phyloP scores from a whole-genome alignment of 352 stramenopile genomes.

The Phytophthora citrophthora region DNA sequence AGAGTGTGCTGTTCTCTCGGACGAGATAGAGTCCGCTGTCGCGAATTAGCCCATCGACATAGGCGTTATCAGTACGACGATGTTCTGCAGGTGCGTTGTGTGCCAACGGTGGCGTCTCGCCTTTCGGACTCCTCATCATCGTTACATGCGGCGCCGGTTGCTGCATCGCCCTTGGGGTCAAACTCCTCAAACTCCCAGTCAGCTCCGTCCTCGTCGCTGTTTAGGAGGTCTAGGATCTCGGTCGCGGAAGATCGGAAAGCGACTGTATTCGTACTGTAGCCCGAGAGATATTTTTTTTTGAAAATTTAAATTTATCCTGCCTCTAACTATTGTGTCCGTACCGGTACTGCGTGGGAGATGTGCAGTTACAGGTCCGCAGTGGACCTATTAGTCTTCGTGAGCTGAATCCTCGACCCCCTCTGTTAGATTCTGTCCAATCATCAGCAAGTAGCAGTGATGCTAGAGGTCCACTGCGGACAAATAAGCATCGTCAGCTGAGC shows the following conservation, averaged over 20 bases:
- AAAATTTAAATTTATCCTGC: constrained; percentile 1
- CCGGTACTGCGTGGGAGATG: background rate
- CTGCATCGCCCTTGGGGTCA: background rate
- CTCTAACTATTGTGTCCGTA: constrained; percentile 1
- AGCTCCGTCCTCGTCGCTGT: background rate
- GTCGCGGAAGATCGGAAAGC: background rate
- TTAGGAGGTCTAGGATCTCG: background rate
- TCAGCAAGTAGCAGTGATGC: background rate
- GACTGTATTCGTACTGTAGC: too few relatives aligned
- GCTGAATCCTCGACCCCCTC: background rate
- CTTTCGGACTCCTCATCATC: background rate
- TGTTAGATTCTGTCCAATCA: constrained; percentile 3
- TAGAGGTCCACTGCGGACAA: constrained; percentile 8
- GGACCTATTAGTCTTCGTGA: constrained; percentile 6
- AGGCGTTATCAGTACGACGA: background rate
- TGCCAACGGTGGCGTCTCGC: background rate
- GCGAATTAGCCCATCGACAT: background rate
- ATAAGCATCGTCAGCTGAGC: background rate
- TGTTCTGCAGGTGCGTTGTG: too few relatives aligned
- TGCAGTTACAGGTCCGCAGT: background rate
- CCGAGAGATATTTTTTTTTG: background rate
- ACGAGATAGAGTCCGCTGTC: background rate
- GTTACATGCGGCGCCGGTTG: background rate
- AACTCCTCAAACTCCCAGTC: background rate
- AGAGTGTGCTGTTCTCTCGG: too few relatives aligned